phyloP scores from a whole-genome alignment of 2,329 filamentous ascomycete genomes.

The Aspergillus tubingensis region DNA sequence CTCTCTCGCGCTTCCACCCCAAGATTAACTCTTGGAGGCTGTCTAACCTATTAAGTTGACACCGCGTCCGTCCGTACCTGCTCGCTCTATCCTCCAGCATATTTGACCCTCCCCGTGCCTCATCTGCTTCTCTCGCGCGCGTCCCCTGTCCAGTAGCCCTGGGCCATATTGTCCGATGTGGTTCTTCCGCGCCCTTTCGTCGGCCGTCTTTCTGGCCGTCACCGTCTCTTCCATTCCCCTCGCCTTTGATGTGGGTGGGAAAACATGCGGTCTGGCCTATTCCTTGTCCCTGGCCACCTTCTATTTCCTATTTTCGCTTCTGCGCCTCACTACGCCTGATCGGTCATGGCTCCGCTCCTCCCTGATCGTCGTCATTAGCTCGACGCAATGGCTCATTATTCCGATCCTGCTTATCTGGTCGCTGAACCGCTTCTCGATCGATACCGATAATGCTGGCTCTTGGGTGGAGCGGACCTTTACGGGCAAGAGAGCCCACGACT shows the following conservation, averaged over 20 bases:
- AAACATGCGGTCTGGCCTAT: conserved; percentile 90
- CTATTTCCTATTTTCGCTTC: conserved; percentile 82
- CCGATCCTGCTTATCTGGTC: conserved; percentile 91
- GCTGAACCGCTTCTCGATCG: conserved; percentile 90
- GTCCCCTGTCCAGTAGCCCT: neutral
- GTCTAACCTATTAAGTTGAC: neutral
- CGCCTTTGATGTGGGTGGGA: conserved; percentile 95
- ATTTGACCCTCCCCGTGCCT: neutral
- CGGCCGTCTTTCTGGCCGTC: conserved; percentile 81
- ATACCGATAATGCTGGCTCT: conserved; percentile 65
- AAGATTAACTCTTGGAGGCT: neutral
- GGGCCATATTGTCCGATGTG: conserved; percentile 62
- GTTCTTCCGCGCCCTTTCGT: conserved; percentile 77
- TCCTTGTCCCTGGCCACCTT: conserved; percentile 85
- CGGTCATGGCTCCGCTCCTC: conserved; percentile 73
- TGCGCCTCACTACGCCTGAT: conserved; percentile 80
- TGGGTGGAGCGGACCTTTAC: conserved; percentile 83
- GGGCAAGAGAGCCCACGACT: conserved; percentile 62
- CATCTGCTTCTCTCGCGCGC: conserved; percentile 5
- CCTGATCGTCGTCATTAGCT: conserved; percentile 67
- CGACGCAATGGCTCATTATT: conserved; percentile 83
- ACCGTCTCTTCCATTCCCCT: conserved; percentile 95
- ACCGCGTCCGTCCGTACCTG: neutral
- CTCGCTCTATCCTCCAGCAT: neutral
- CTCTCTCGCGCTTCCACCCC: neutral